These are phyloP conservation scores for Rhizophagus clarus DNA, from an alignment of 192 early-diverging fungal species.

Conservation along the genomic window DNA sequence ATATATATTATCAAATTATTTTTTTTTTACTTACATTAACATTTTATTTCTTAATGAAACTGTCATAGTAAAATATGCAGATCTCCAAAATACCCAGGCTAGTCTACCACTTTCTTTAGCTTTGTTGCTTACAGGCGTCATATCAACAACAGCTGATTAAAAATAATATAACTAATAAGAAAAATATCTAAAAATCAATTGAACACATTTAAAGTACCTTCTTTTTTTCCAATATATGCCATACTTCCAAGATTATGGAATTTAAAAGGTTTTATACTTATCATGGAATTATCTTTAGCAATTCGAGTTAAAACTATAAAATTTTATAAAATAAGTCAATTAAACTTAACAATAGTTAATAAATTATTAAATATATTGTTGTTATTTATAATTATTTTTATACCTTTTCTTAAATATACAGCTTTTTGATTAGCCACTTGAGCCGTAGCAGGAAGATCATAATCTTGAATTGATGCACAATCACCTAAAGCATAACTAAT, in stretches of 20 bases:
- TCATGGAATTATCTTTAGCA: conserved; percentile 27
- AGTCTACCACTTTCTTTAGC: conserved; percentile 52
- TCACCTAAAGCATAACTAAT: conserved; percentile 83
- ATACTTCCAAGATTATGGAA: conserved; percentile 64
- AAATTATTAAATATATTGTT: neutral
- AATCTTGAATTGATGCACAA: conserved; percentile 81
- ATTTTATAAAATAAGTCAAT: neutral
- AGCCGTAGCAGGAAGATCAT: conserved; percentile 79
- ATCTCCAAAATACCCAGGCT: conserved; percentile 74
- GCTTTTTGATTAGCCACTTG: conserved; percentile 85
- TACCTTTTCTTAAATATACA: conserved; percentile 61
- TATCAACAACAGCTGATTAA: conserved; percentile 60
- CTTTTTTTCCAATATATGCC: conserved; percentile 65
- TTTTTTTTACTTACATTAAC: conserved; percentile 47
- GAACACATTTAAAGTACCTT: neutral
- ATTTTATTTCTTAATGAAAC: conserved; percentile 71
- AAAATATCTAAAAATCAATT: neutral
- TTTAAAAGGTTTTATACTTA: conserved; percentile 48
- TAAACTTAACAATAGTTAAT: neutral
- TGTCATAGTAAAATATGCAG: conserved; percentile 70
- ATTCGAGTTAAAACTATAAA: conserved; percentile 35
- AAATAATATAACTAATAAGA: neutral
- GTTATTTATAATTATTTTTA: too few species aligned
- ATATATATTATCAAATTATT: neutral
- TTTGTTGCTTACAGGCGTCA: conserved; percentile 50